phyloP scores from a whole-genome alignment of 306 rosid species.

The Cicer judaicum region DNA sequence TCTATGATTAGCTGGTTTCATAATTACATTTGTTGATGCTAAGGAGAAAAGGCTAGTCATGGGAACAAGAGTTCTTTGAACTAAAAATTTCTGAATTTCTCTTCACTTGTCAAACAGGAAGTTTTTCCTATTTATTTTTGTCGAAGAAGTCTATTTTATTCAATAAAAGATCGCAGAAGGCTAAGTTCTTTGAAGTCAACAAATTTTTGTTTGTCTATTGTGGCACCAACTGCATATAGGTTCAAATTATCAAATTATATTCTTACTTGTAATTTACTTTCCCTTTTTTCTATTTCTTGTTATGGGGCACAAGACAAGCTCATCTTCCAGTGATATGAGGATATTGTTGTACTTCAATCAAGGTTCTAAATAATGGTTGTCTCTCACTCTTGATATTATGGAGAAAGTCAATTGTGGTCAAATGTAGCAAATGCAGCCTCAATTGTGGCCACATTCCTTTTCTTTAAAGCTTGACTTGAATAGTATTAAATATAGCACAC shows the following conservation, averaged over 20 bases:
- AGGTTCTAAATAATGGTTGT: background rate
- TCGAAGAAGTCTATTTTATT: no score
- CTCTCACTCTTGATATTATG: background rate
- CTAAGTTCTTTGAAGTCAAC: no score
- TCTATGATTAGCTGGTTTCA: no score
- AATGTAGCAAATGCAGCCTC: background rate
- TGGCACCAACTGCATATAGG: no score
- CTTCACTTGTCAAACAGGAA: no score
- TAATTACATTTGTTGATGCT: no score
- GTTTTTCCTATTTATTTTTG: no score
- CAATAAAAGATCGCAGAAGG: no score
- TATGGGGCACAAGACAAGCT: constrained; percentile 1
- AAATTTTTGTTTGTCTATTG: no score
- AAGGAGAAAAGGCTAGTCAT: no score
- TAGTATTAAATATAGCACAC: background rate
- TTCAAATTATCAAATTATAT: background rate
- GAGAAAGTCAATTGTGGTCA: background rate
- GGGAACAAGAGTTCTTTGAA: no score
- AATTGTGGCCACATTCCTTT: background rate
- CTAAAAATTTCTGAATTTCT: no score
- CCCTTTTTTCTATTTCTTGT: constrained; percentile 16
- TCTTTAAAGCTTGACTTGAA: background rate
- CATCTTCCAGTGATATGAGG: constrained; percentile 10
- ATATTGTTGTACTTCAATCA: constrained; percentile 1
- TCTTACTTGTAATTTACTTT: background rate